A percentile compares a stretch with the other conserved stretches of the same genome.
These are phyloP conservation scores for Myxozyma mucilagina DNA, from an alignment of 805 yeast species.

Conservation along the genomic window DNA sequence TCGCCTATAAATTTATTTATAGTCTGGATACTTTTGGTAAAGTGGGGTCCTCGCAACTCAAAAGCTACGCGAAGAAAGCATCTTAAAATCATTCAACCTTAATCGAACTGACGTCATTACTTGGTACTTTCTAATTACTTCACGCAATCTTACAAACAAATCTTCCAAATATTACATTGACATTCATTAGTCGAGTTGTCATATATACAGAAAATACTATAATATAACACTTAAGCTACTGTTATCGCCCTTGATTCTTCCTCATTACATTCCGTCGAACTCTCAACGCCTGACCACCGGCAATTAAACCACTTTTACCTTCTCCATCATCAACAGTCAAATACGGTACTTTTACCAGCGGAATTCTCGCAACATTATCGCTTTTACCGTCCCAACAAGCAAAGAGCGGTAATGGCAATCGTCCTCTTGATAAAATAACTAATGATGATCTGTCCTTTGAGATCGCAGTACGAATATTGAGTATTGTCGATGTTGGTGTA, in stretches of 20 bases:
- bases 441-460: background rate
- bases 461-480: background rate
- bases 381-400: slow-evolving; percentile 20
- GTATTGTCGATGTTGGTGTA: background rate
- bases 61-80: too few species aligned
- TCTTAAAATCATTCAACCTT: background rate
- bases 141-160: background rate
- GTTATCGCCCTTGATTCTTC: slow-evolving; percentile 12
- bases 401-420: slow-evolving; percentile 18
- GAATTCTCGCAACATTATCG: slow-evolving; percentile 9
- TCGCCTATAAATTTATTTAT: too few species aligned
- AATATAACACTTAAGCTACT: background rate
- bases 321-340: slow-evolving; percentile 6
- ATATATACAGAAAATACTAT: too few species aligned
- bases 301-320: background rate
- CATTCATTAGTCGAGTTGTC: too few species aligned
- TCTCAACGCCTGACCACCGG: slow-evolving; percentile 20
- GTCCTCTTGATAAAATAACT: slow-evolving; percentile 21
- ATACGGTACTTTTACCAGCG: slow-evolving; percentile 23
- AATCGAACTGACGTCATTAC: background rate
- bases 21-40: too few species aligned
- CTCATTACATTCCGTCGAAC: slow-evolving; percentile 26
- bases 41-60: too few species aligned
- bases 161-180: too few species aligned
- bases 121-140: background rate